Evolutionary conservation across 148 eudicot genomes (phyloP).

Genomic region (Fagopyrum homotropicum): DNA sequence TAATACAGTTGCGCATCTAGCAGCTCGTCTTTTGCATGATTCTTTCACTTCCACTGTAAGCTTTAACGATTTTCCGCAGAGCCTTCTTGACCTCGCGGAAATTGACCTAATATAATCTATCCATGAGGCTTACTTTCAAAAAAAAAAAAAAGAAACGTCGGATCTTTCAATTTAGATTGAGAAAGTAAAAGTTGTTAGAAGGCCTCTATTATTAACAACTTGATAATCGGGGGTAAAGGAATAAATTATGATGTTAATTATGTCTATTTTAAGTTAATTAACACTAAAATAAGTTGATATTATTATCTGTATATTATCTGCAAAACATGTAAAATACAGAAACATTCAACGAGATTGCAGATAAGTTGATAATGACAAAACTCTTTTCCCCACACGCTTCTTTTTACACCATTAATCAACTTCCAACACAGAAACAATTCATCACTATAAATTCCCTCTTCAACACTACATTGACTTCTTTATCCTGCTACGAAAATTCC

Average conservation of each 20-base stretch:
- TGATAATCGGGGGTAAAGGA: background rate
- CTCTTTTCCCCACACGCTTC: background rate
- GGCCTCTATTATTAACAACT: background rate
- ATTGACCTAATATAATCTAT: no score
- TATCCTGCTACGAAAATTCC: background rate
- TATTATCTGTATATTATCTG: background rate
- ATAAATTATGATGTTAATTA: background rate
- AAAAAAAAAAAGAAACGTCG: no score
- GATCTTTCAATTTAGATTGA: background rate
- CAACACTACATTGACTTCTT: background rate
- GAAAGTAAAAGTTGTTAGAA: no score
- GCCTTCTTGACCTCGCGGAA: no score
- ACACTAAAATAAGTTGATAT: background rate
- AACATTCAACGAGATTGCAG: background rate
- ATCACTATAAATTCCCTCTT: background rate
- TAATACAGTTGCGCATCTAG: no score
- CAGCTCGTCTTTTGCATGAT: no score
- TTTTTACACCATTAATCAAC: background rate
- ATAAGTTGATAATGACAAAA: background rate
- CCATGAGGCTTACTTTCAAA: no score
- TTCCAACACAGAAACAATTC: background rate
- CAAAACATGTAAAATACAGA: no score
- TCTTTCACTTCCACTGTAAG: no score
- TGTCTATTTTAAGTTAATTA: background rate
- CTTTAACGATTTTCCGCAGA: no score